Conservation (phyloP, 208 protist species). For the Porcisia deanei region DNA sequence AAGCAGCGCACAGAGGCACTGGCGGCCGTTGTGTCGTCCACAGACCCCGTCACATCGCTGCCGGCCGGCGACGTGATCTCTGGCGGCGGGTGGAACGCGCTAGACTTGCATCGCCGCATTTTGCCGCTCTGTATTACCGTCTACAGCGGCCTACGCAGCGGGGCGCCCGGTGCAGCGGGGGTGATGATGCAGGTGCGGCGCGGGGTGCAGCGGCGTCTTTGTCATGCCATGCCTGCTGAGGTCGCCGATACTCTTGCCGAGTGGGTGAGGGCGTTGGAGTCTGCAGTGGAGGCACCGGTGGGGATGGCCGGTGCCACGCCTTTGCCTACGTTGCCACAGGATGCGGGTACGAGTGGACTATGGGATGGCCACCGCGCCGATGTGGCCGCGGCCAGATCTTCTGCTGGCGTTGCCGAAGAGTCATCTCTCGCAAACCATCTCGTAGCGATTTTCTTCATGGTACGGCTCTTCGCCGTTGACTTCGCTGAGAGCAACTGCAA, state of each 20-base stretch:
- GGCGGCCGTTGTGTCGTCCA: background rate
- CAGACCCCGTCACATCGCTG: background rate
- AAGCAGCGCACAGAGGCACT: constrained; percentile 20
- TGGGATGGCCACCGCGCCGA: background rate
- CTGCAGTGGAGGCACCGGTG: background rate
- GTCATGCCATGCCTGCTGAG: constrained; percentile 21
- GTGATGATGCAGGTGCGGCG: constrained; percentile 25
- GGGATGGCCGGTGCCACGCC: background rate
- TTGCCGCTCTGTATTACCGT: constrained; percentile 39
- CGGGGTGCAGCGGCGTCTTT: constrained; percentile 28
- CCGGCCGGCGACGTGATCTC: constrained; percentile 31
- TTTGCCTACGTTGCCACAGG: background rate
- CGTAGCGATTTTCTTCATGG: constrained; percentile 24
- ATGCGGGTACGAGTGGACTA: background rate
- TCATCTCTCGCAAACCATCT: background rate
- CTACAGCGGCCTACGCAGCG: constrained; percentile 35
- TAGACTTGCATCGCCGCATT: constrained; percentile 24
- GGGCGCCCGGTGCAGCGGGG: constrained; percentile 19
- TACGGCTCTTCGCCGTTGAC: constrained; percentile 22
- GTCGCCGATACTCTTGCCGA: constrained; percentile 17
- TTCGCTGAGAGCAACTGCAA: constrained; percentile 17
- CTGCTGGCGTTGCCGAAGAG: background rate
- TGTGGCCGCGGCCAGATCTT: background rate
- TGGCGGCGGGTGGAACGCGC: constrained; percentile 30
- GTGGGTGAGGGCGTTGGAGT: constrained; percentile 5